Percentiles rank a stretch among this genome's conserved stretches.
phyloP scores from a whole-genome alignment of 2,329 filamentous ascomycete genomes.

The Aspergillus sp. region DNA sequence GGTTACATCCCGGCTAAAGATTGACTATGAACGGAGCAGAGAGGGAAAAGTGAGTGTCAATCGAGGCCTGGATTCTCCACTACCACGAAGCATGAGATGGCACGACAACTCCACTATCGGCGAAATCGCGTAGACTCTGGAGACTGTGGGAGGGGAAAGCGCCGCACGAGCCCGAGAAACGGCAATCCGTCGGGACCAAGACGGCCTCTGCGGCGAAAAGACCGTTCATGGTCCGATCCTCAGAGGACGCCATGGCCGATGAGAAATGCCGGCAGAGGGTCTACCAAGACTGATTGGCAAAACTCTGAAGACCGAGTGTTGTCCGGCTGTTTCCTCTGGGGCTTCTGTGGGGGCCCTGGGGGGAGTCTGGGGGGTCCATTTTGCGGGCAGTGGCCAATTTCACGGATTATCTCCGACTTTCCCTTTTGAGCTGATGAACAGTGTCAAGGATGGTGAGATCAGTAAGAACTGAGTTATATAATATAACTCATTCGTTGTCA shows the following conservation, averaged over 20 bases:
- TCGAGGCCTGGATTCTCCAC: background rate
- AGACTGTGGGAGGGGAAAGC: background rate
- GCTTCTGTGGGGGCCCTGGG: background rate
- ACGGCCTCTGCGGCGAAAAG: too few relatives aligned
- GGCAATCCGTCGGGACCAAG: too few relatives aligned
- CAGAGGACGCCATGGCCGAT: too few relatives aligned
- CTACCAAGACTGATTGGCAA: background rate
- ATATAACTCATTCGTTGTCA: too few relatives aligned
- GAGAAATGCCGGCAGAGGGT: background rate
- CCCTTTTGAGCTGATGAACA: background rate
- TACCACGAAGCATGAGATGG: background rate
- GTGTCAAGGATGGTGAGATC: too few relatives aligned
- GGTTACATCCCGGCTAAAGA: conserved; percentile 25
- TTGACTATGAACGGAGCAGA: background rate
- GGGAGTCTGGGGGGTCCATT: background rate
- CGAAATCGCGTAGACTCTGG: background rate
- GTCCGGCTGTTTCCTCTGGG: background rate
- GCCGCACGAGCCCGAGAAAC: too few relatives aligned
- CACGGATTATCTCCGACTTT: conserved; percentile 7
- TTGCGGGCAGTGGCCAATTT: background rate
- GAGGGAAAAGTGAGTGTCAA: background rate
- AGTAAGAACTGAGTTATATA: too few relatives aligned
- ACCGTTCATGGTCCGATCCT: too few relatives aligned
- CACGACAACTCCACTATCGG: conserved; percentile 2
- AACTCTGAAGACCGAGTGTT: too few relatives aligned